A percentile compares a stretch with the other conserved stretches of the same genome.
phyloP scores from a whole-genome alignment of 805 yeast species.

The Torulaspora indica region DNA sequence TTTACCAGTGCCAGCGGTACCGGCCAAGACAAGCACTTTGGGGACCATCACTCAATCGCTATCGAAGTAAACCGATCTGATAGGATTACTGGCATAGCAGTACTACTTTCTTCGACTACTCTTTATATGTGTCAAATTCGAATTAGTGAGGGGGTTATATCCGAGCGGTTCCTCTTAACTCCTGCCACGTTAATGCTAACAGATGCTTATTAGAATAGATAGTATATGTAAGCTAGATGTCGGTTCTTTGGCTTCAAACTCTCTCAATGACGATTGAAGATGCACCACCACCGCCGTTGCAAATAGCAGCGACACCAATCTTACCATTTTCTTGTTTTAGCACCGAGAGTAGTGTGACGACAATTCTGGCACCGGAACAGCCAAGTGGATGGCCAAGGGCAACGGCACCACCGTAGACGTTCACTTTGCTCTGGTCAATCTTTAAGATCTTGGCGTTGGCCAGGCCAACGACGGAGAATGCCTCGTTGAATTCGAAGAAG shows the following conservation, averaged over 20 bases:
- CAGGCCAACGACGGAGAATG: slow-evolving; percentile 92
- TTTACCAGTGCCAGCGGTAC: slow-evolving; percentile 96
- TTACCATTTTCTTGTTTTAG: slow-evolving; percentile 81
- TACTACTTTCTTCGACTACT: too few species aligned
- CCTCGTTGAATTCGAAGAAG: slow-evolving; percentile 94
- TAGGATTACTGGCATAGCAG: too few species aligned
- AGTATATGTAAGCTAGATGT: neutral
- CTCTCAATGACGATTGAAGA: slow-evolving; percentile 84
- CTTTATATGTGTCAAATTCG: neutral
- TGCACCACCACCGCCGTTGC: slow-evolving; percentile 99
- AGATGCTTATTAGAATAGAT: neutral
- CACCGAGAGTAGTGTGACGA: slow-evolving; percentile 78
- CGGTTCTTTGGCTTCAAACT: slow-evolving; percentile 31
- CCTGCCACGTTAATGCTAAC: neutral
- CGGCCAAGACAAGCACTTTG: slow-evolving; percentile 66
- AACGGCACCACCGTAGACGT: slow-evolving; percentile 93
- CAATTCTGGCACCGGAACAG: slow-evolving; percentile 91
- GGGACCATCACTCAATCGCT: slow-evolving; percentile 4
- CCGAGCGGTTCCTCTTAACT: slow-evolving; percentile 3
- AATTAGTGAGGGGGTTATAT: slow-evolving; percentile 3
- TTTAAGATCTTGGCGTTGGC: slow-evolving; percentile 74
- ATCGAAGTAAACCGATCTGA: neutral
- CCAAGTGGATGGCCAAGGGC: slow-evolving; percentile 95
- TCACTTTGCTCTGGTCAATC: slow-evolving; percentile 62
- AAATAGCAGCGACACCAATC: slow-evolving; percentile 90